Conservation (phyloP, 306 rosid species). For the Cicer bijugum region DNA sequence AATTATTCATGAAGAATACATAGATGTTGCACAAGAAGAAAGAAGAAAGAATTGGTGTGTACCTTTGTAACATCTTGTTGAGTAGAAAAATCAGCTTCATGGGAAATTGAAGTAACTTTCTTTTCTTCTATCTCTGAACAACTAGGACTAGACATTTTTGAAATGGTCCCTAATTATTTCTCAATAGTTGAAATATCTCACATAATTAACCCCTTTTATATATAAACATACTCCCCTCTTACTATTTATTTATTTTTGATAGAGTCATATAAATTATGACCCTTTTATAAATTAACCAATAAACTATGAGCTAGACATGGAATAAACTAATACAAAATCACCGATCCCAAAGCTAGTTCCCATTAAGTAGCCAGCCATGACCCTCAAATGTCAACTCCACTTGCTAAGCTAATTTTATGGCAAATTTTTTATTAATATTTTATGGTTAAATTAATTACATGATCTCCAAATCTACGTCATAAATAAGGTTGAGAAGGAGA, state of each 20-base stretch:
- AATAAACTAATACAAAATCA: slow-evolving; percentile 40
- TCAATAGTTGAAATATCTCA: slow-evolving; percentile 24
- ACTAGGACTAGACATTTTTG: slow-evolving; percentile 48
- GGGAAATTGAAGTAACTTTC: slow-evolving; percentile 43
- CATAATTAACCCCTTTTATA: slow-evolving; percentile 35
- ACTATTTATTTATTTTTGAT: background rate
- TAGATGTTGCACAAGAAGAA: background rate
- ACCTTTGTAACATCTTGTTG: slow-evolving; percentile 44
- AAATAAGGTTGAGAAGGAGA: slow-evolving; percentile 35
- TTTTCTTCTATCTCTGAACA: slow-evolving; percentile 41
- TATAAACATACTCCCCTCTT: background rate
- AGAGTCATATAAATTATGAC: slow-evolving; percentile 13
- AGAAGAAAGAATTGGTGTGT: slow-evolving; percentile 15
- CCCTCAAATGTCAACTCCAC: slow-evolving; percentile 64
- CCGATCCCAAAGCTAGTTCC: slow-evolving; percentile 40
- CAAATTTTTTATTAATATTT: background rate
- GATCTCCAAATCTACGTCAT: slow-evolving; percentile 43
- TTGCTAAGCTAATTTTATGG: slow-evolving; percentile 41
- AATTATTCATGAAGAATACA: background rate
- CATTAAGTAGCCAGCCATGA: slow-evolving; percentile 49
- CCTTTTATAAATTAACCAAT: slow-evolving; percentile 34
- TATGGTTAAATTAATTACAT: slow-evolving; percentile 32
- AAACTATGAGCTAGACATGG: slow-evolving; percentile 44
- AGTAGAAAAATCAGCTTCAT: slow-evolving; percentile 24
- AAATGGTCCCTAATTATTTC: slow-evolving; percentile 28